Base-by-base conservation (phyloP, 768 basidiomycete species). In the Serendipita vermifera region DNA sequence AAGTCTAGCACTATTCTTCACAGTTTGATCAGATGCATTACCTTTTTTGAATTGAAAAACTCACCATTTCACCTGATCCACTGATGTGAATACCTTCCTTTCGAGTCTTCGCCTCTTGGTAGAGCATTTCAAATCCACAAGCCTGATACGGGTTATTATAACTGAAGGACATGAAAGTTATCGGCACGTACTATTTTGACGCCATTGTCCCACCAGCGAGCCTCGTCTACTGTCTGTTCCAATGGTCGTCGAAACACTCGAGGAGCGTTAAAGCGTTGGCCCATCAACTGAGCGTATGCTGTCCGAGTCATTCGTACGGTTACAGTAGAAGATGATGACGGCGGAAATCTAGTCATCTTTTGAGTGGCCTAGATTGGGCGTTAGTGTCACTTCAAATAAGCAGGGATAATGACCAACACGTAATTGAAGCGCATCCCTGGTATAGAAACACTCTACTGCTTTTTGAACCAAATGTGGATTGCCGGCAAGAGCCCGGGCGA, bases 61-160 rank as follows among this genome's bases (percentile, higher is more conserved):
- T 55, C 29, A 55, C 29, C 14, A 27, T 5, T 55, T 56, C 41
- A 38, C 84, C 82, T n/a, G 77, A 78, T 41, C 77, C 72, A 17
- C 64, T 62, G 3, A 69, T 59, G 35, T 64, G 64, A 61, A 48
- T 66, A 71, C 17, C 65, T 36, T 74, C 73, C 57, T 70, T 69
- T 38, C 79, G 78, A 43, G 76, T 72, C 67, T 85, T 83, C 58
- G 79, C 84, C 65, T 91, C 91, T 65, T 87, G 83, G 66, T 87
- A 97, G 36, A 96, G 76, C 77, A 98, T 99, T 71, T 99, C 96
- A 59, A 97, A 97, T 1, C 96, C 96, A 60, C 89, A 89, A 2
- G 91, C 83, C 85, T 93, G 64, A 5, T 43, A 15, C 35, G 33
- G 36, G 40, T 13, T n/a, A n/a, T 22, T 38, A 57, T 27, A 46